phyloP scores from a whole-genome alignment of 2,329 filamentous ascomycete genomes.

The Colletotrichum agaves region DNA sequence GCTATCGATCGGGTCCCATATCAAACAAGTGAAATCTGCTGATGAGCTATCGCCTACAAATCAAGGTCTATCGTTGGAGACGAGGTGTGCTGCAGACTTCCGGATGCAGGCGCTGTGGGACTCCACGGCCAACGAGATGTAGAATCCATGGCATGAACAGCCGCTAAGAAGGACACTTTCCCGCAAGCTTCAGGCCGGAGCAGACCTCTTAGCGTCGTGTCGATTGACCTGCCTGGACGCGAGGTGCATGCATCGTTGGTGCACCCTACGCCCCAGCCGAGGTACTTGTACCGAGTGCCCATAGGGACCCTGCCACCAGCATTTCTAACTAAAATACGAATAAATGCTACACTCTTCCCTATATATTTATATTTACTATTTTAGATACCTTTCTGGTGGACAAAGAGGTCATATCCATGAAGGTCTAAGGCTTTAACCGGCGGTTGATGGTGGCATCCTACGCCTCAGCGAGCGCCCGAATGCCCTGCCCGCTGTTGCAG shows the following conservation, averaged over 20 bases:
- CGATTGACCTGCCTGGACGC: neutral
- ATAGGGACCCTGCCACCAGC: no score
- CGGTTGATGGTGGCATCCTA: neutral
- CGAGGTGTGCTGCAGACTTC: conserved; percentile 26
- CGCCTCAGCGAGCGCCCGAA: neutral
- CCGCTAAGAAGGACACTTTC: neutral
- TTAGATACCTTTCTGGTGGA: no score
- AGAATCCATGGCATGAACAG: neutral
- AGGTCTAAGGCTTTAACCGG: no score
- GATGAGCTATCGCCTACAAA: neutral
- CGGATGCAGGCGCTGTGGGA: neutral
- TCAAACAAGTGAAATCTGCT: neutral
- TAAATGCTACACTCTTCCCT: no score
- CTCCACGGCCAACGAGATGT: neutral
- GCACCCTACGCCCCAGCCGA: neutral
- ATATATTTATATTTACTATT: no score
- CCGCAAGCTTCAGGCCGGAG: no score
- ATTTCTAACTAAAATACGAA: no score
- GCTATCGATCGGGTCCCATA: neutral
- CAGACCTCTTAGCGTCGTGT: no score
- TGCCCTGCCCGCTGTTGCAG: conserved; percentile 12
- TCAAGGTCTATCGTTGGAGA: conserved; percentile 17
- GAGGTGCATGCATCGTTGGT: neutral
- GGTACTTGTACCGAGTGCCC: no score
- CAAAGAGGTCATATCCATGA: no score